Evolutionary conservation across 179 eudicot species (phyloP).

Genomic region (Nepenthes alata): DNA sequence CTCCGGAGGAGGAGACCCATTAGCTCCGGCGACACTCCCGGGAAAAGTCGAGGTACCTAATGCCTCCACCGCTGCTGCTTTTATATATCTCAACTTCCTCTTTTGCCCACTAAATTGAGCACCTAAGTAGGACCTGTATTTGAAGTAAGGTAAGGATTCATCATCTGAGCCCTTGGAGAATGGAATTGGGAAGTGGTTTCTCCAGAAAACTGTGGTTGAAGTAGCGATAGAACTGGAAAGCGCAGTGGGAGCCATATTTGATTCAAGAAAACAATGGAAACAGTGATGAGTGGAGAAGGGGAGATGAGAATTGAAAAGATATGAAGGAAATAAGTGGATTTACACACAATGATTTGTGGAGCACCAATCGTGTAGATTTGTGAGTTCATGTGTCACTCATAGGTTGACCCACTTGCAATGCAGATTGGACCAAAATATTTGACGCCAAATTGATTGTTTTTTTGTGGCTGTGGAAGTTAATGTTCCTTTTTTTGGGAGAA

Average conservation of each 20-base stretch:
- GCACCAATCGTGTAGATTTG: no score
- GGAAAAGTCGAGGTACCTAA: slow-evolving; percentile 4
- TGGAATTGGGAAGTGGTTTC: slow-evolving; percentile 30
- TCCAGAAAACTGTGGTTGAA: slow-evolving; percentile 37
- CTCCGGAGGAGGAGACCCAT: slow-evolving; percentile 8
- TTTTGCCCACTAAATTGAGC: slow-evolving; percentile 10
- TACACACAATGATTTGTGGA: no score
- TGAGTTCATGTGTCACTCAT: no score
- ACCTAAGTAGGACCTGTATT: slow-evolving; percentile 3
- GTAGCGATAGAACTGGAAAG: slow-evolving; percentile 33
- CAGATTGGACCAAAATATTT: no score
- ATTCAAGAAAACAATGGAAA: background rate
- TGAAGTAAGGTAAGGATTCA: slow-evolving; percentile 13
- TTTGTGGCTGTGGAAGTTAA: no score
- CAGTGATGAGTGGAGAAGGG: no score
- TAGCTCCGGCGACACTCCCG: slow-evolving; percentile 1
- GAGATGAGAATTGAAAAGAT: no score
- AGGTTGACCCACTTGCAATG: no score
- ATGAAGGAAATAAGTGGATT: no score
- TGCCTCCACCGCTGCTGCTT: slow-evolving; percentile 23
- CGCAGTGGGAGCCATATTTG: slow-evolving; percentile 35
- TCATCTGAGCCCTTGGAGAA: slow-evolving; percentile 15
- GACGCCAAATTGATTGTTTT: no score
- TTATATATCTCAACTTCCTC: slow-evolving; percentile 11
- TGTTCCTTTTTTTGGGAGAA: no score